Evolutionary conservation across 1,284 basidiomycete genomes (phyloP).

Genomic region (Boletus sp.): DNA sequence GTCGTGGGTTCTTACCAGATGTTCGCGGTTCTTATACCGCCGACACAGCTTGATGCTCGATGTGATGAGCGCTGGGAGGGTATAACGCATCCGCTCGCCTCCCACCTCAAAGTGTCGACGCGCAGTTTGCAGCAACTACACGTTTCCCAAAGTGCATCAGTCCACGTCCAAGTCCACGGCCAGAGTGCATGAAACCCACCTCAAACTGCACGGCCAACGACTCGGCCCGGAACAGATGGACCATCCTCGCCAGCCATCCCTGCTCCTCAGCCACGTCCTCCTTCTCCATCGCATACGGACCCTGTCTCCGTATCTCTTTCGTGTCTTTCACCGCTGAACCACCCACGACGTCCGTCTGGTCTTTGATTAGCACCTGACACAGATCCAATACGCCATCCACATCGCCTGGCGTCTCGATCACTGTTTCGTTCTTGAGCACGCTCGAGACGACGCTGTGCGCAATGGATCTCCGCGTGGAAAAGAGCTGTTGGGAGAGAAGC

Average conservation of each 20-base stretch:
- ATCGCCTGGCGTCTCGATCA: conserved; percentile 86
- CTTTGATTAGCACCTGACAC: conserved; percentile 86
- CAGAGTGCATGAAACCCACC: conserved; percentile 42
- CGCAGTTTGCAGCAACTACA: conserved; percentile 82
- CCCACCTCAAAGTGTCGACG: conserved; percentile 83
- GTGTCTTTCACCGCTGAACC: conserved; percentile 33
- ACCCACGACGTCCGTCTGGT: conserved; percentile 70
- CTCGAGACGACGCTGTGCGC: conserved; percentile 90
- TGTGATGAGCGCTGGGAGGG: conserved; percentile 90
- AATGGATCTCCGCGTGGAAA: conserved; percentile 82
- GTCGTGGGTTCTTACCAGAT: conserved; percentile 39
- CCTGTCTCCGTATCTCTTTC: conserved; percentile 54
- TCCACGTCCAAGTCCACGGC: not conserved
- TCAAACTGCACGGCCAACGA: conserved; percentile 83
- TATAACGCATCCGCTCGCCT: conserved; percentile 91
- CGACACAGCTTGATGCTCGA: conserved; percentile 86
- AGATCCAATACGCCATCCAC: conserved; percentile 88
- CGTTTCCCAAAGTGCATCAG: not conserved
- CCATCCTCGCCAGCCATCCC: conserved; percentile 95
- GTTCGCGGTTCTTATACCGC: conserved; percentile 77
- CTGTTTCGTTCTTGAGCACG: conserved; percentile 90
- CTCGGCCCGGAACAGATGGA: conserved; percentile 87
- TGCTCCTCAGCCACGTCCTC: conserved; percentile 95
- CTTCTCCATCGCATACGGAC: conserved; percentile 58
- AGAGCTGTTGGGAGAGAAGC: conserved; percentile 80